Evolutionary conservation across 1,284 basidiomycete genomes (phyloP).

Genomic region (Naganishia liquefaciens): DNA sequence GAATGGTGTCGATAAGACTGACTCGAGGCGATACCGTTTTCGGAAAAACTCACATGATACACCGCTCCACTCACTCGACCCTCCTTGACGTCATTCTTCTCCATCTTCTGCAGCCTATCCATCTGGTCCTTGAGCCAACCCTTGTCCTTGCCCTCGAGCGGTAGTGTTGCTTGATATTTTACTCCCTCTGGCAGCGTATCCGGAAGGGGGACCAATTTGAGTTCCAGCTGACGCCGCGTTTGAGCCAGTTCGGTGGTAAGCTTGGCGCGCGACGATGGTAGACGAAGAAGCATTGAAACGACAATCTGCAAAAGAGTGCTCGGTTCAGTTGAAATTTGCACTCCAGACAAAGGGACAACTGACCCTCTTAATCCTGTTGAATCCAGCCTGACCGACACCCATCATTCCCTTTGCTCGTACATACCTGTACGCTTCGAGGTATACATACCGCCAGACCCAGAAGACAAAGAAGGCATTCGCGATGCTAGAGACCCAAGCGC

Average conservation of each 20-base stretch:
- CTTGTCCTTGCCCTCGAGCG: constrained; percentile 65
- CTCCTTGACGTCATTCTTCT: constrained; percentile 54
- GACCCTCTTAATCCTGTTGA: constrained; percentile 41
- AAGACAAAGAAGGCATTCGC: constrained; percentile 68
- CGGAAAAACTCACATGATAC: constrained; percentile 65
- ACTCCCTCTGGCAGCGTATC: constrained; percentile 60
- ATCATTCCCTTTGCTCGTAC: constrained; percentile 69
- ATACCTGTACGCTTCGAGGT: constrained; percentile 64
- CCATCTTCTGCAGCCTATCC: constrained; percentile 76
- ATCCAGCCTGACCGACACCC: constrained; percentile 41
- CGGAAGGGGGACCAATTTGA: constrained; percentile 59
- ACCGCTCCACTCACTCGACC: constrained; percentile 85
- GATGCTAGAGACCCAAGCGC: constrained; percentile 18
- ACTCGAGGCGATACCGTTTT: not conserved
- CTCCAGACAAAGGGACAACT: constrained; percentile 26
- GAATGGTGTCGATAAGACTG: constrained; percentile 6
- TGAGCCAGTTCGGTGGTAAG: constrained; percentile 70
- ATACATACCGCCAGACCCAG: constrained; percentile 59
- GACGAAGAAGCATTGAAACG: constrained; percentile 64
- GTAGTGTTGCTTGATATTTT: constrained; percentile 59
- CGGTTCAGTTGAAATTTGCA: not conserved
- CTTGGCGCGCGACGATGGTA: constrained; percentile 69
- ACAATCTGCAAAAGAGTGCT: constrained; percentile 44
- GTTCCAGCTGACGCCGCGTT: constrained; percentile 66
- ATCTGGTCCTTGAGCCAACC: constrained; percentile 80